Percentiles rank a stretch among this genome's conserved stretches.
Evolutionary conservation across 2,329 filamentous ascomycete genomes (phyloP).

Genomic region (Ophiostoma piceae): DNA sequence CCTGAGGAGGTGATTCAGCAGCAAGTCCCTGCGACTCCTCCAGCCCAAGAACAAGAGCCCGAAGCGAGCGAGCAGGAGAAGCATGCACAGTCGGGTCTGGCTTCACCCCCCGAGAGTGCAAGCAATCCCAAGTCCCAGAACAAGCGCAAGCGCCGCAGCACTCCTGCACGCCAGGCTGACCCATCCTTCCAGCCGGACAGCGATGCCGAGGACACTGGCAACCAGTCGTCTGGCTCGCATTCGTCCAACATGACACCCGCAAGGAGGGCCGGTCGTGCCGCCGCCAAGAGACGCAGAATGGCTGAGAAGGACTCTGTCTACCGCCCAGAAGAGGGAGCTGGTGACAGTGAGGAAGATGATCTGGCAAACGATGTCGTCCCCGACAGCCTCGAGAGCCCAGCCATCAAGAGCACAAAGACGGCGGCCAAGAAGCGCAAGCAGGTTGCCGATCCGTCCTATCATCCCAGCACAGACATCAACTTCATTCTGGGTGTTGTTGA

Average conservation of each 20-base stretch:
- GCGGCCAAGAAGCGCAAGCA: not conserved
- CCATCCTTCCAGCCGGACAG: not conserved
- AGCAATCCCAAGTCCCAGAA: not conserved
- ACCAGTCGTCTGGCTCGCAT: not conserved
- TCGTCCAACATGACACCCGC: not conserved
- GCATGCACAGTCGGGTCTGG: not conserved
- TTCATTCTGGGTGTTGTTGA: not conserved
- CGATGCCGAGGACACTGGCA: not conserved
- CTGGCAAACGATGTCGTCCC: not conserved
- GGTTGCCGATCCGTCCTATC: not conserved
- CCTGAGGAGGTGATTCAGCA: not conserved
- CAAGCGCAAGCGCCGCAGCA: slow-evolving; percentile 7
- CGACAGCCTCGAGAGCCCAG: not conserved
- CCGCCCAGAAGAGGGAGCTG: not conserved
- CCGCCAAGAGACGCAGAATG: not conserved
- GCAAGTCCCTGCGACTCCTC: not conserved
- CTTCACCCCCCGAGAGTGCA: not conserved
- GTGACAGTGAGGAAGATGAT: slow-evolving; percentile 1
- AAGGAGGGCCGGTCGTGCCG: not conserved
- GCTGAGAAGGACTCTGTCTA: not conserved
- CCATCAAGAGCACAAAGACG: not conserved
- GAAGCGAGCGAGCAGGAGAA: not conserved
- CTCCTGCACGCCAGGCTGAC: not conserved
- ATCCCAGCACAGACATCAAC: not conserved
- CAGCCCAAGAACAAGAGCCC: not conserved